These are phyloP conservation scores for Borealophlyctis nickersoniae DNA, from an alignment of 192 early-diverging fungal species.

Conservation along the genomic window DNA sequence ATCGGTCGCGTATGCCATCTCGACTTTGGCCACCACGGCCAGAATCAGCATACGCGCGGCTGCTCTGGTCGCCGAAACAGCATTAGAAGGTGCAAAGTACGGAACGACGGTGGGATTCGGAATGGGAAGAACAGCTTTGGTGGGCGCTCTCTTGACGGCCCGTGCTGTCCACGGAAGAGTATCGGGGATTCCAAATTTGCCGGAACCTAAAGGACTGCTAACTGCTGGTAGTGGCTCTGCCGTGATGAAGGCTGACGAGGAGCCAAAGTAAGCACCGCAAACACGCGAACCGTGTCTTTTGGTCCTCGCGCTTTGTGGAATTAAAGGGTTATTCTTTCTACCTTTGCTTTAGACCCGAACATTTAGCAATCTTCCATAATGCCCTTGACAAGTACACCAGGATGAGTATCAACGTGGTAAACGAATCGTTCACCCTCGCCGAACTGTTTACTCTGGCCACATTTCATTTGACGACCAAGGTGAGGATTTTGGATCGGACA, in stretches of 20 bases:
- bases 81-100: neutral
- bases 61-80: neutral
- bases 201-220: neutral
- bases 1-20: neutral
- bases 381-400: conserved; percentile 27
- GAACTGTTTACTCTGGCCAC: conserved; percentile 71
- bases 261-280: too few relatives aligned
- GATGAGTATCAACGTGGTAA: conserved; percentile 33
- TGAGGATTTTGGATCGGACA: neutral
- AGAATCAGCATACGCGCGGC: neutral
- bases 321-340: too few relatives aligned
- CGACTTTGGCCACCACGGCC: neutral
- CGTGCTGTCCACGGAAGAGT: neutral
- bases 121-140: neutral
- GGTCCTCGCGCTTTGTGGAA: too few relatives aligned
- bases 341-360: neutral
- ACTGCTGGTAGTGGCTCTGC: neutral
- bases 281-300: too few relatives aligned
- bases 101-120: neutral
- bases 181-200: neutral
- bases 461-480: conserved; percentile 61
- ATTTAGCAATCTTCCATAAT: conserved; percentile 13
- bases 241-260: too few relatives aligned
- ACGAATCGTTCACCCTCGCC: conserved; percentile 64
- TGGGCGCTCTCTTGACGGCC: neutral